Base-by-base conservation (phyloP, 73 alveolate species). In the Blepharisma japonicum region DNA sequence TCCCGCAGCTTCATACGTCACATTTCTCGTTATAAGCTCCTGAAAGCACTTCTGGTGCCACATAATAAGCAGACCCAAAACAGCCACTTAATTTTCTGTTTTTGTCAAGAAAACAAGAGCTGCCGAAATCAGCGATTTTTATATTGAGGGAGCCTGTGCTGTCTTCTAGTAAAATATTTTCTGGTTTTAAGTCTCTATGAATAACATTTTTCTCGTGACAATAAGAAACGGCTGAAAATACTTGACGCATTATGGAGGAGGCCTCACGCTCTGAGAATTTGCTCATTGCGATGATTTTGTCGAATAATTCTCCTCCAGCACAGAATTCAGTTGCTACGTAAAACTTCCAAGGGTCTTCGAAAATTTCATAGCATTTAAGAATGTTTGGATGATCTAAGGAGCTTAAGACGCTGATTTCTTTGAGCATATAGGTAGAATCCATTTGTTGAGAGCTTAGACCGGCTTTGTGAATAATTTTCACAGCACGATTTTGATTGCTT, bases 131-230 rank as follows among this genome's bases (percentile, higher is more conserved):
- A 39, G 87, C 87, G 76, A 87, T 86, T 71, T 87, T 87, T 21
- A 82, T 74, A 21, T 27, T 61, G 6, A 39, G 20, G 51, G 48
- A 47, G 53, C 51, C 49, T 11, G 77, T 45, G 49, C 77, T 78
- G 45, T 82, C 55, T 47, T 89, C 92, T 56, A 92, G 66, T 11
- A 93, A 86, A 20, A 91, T 86, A 67, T 89, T 91, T 86, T 91
- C 97, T 6, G 96, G 95, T 68, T 89, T 91, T 50, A 91, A 71
- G 72, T 88, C 97, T 20, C 95, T 81, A 74, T 91, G 97, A 8
- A 85, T 83, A 8, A 91, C 90, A 56, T 86, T 78, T 77, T 86
- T 86, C 5, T 85, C 71, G 76, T 92, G 98, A 70, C 96, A 92
- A 56, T 92, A 92, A 39, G 87, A 55, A 5, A 92, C 85, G 6